Evolutionary conservation across 495 filamentous ascomycete genomes (phyloP).

Genomic region (Penicillium antarcticum): DNA sequence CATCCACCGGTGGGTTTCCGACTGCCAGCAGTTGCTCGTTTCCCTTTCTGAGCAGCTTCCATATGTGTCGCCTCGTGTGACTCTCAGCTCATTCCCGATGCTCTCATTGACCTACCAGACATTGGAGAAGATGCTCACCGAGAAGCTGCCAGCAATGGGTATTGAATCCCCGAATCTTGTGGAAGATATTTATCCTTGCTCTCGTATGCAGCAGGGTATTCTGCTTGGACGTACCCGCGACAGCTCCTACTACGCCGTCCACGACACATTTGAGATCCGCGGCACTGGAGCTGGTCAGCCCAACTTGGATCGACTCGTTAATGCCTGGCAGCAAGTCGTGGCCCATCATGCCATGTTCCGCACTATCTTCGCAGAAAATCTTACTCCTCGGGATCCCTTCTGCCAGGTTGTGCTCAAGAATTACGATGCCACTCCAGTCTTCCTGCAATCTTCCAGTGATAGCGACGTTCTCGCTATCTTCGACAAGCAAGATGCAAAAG

Average conservation of each 20-base stretch:
- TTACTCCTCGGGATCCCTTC: slow-evolving; percentile 42
- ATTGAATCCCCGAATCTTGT: slow-evolving; percentile 40
- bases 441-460: slow-evolving; percentile 33
- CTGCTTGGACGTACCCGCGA: slow-evolving; percentile 57
- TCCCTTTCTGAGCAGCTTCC: slow-evolving; percentile 49
- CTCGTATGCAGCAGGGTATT: slow-evolving; percentile 66
- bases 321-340: slow-evolving; percentile 48
- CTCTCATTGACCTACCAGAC: slow-evolving; percentile 58
- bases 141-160: slow-evolving; percentile 46
- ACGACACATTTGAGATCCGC: slow-evolving; percentile 59
- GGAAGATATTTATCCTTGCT: slow-evolving; percentile 65
- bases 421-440: slow-evolving; percentile 25
- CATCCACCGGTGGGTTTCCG: slow-evolving; percentile 57
- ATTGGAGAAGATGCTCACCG: slow-evolving; percentile 43
- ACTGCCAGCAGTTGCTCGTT: slow-evolving; percentile 53
- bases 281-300: slow-evolving; percentile 21
- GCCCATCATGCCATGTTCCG: slow-evolving; percentile 49
- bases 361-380: slow-evolving; percentile 49
- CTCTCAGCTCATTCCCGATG: slow-evolving; percentile 61
- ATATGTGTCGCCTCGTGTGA: slow-evolving; percentile 47
- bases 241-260: slow-evolving; percentile 56
- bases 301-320: slow-evolving; percentile 33
- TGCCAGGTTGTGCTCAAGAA: slow-evolving; percentile 51
- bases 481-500: slow-evolving; percentile 30
- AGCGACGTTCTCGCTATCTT: slow-evolving; percentile 30